Conservation (phyloP, 257 asterid species). For the Gentiana straminea region DNA sequence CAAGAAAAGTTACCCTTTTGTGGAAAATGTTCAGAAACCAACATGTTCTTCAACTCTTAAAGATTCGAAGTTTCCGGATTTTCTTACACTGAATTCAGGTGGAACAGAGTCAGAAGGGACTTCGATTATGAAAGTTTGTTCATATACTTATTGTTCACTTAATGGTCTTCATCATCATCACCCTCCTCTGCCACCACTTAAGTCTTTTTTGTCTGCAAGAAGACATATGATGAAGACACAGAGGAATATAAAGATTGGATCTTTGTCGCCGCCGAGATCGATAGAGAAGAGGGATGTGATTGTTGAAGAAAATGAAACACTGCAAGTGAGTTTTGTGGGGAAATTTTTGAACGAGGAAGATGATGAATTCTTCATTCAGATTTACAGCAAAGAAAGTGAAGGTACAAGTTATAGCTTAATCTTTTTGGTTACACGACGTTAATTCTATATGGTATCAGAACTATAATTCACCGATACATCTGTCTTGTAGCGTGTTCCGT, state of each 20-base stretch:
- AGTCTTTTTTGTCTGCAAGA: conserved; percentile 54
- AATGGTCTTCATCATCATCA: conserved; percentile 76
- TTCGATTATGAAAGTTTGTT: conserved; percentile 62
- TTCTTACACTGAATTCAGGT: conserved; percentile 45
- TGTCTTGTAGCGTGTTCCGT: too few species aligned
- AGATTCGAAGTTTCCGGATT: conserved; percentile 55
- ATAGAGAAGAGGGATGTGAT: conserved; percentile 5
- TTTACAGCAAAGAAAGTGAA: conserved; percentile 27
- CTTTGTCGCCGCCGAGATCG: conserved; percentile 38
- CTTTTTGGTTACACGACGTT: too few species aligned
- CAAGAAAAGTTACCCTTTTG: conserved; percentile 31
- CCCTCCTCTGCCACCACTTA: conserved; percentile 53
- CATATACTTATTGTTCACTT: conserved; percentile 77
- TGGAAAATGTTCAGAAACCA: conserved; percentile 31
- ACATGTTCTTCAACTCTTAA: conserved; percentile 86
- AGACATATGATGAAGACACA: conserved; percentile 52
- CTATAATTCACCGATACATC: too few species aligned
- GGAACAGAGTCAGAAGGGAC: conserved; percentile 57
- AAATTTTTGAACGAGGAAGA: conserved; percentile 12
- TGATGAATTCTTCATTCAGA: conserved; percentile 39
- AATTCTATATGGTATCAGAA: background rate
- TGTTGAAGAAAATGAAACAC: background rate
- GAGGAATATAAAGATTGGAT: conserved; percentile 37
- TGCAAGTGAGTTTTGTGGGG: conserved; percentile 7
- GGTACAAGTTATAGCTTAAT: background rate